Conservation (phyloP, 192 early-diverging fungal species). For the Backusella australiensis region DNA sequence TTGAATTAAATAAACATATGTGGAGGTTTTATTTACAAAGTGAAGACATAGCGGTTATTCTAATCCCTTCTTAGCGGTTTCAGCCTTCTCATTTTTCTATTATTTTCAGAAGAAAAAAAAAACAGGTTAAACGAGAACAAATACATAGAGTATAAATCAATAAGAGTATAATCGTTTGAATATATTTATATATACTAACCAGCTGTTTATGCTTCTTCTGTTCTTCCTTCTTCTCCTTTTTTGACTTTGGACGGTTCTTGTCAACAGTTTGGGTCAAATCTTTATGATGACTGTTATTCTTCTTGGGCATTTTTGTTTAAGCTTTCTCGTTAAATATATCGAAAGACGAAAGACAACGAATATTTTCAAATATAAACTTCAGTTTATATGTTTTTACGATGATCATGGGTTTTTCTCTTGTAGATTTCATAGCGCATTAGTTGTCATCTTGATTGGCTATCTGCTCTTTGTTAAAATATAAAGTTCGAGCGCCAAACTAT, state of each 20-base stretch:
- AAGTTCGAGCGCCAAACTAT: neutral
- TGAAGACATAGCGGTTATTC: neutral
- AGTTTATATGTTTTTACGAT: neutral
- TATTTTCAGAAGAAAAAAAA: neutral
- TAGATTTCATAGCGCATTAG: neutral
- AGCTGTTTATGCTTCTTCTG: slow-evolving; percentile 13
- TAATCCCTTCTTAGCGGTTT: slow-evolving; percentile 5
- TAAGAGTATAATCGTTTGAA: neutral
- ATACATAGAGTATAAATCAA: neutral
- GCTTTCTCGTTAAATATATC: neutral
- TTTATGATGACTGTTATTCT: neutral
- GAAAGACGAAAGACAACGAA: neutral
- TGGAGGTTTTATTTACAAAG: neutral
- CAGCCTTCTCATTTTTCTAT: slow-evolving; percentile 11
- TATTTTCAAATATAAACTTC: neutral
- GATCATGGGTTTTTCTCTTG: neutral
- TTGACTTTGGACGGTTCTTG: slow-evolving; percentile 25
- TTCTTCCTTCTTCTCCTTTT: slow-evolving; percentile 21
- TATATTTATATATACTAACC: neutral
- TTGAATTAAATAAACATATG: neutral
- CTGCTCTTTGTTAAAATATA: neutral
- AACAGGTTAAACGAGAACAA: neutral
- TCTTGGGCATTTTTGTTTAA: slow-evolving; percentile 2
- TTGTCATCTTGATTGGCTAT: neutral
- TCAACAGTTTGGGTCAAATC: slow-evolving; percentile 14